Base-by-base conservation (phyloP, 441 rosid genomes). In the Cnidoscolus chayamansa region DNA sequence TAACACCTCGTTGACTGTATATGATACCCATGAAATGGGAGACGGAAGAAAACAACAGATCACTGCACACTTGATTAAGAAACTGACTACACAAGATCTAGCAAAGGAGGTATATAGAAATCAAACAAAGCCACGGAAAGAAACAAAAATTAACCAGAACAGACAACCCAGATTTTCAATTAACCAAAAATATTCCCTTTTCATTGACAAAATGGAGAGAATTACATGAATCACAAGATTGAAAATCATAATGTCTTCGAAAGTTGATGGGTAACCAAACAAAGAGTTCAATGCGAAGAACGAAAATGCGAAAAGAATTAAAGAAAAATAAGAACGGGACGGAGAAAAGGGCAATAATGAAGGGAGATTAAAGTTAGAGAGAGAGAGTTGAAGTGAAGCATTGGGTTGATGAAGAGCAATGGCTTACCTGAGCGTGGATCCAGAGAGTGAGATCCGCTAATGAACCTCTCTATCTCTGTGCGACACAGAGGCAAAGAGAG, bases 381-480 rank as follows among this genome's bases (percentile, higher is more conserved):
- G n/a, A n/a, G 10, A 68, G 49, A 25, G 25, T 48, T 48, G 43
- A 48, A 65, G 68, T 45, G 67, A 43, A 43, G 50, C 30, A 63
- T 10, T 43, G 45, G 51, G 5, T 63, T n/a, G 72, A 68, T 68
- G 60, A 63, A 63, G 54, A 43, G 43, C 35, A 63, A 61, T 51
- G 59, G 51, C 68, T 62, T 50, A 61, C 74, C 67, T 7, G 67
- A 1, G 17, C 8, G 15, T 49, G 67, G 67, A 71, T 71, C 59
- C 17, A 61, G n/a, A n/a, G 59, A 40, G 40, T 45, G 75, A 30
- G 75, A 64, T 64, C 68, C 55, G 69, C 25, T 7, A 40, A 37
- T n/a, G 51, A 63, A 30, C 55, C 55, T 55, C 53, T 20, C 50
- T 40, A 51, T 45, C 51, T 45, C 56, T 56, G n/a, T 4, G 13